phyloP scores from a whole-genome alignment of 1,139 yeast species.

The Candida gigantensis region DNA sequence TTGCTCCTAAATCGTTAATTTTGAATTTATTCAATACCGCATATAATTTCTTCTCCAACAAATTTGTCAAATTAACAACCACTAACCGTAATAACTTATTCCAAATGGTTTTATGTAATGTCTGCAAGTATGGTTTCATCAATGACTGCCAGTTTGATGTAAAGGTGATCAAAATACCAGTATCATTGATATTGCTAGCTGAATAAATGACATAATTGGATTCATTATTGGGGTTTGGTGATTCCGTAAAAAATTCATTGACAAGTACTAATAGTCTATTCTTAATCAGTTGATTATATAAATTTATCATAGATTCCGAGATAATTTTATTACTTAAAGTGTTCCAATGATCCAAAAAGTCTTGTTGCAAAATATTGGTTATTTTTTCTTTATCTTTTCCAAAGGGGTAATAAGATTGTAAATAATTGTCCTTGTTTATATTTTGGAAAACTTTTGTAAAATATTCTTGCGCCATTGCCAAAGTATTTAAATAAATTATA shows the following conservation, averaged over 20 bases:
- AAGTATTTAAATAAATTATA: constrained; percentile 60
- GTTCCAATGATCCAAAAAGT: constrained; percentile 40
- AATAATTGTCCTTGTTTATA: constrained; percentile 23
- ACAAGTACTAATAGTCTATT: constrained; percentile 48
- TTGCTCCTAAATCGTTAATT: constrained; percentile 81
- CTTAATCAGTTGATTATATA: constrained; percentile 62
- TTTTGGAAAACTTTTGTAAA: constrained; percentile 48
- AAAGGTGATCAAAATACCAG: constrained; percentile 43
- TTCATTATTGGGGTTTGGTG: constrained; percentile 37
- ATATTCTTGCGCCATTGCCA: constrained; percentile 59
- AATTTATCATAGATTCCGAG: constrained; percentile 52
- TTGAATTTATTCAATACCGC: constrained; percentile 53
- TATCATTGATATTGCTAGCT: constrained; percentile 31
- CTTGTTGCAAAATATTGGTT: constrained; percentile 38
- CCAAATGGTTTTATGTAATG: constrained; percentile 49
- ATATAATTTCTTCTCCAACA: constrained; percentile 71
- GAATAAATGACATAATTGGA: constrained; percentile 36
- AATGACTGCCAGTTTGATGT: constrained; percentile 63
- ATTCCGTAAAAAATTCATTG: constrained; percentile 56
- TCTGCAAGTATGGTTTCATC: constrained; percentile 64
- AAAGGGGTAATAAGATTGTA: constrained; percentile 54
- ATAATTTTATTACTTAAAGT: constrained; percentile 48
- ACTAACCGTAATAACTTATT: constrained; percentile 51
- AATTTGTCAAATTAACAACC: constrained; percentile 51
- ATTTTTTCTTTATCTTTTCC: constrained; percentile 52